A percentile compares a stretch with the other conserved stretches of the same genome.
phyloP scores from a whole-genome alignment of 2,329 filamentous ascomycete species.

The Trichoderma semiorbis region DNA sequence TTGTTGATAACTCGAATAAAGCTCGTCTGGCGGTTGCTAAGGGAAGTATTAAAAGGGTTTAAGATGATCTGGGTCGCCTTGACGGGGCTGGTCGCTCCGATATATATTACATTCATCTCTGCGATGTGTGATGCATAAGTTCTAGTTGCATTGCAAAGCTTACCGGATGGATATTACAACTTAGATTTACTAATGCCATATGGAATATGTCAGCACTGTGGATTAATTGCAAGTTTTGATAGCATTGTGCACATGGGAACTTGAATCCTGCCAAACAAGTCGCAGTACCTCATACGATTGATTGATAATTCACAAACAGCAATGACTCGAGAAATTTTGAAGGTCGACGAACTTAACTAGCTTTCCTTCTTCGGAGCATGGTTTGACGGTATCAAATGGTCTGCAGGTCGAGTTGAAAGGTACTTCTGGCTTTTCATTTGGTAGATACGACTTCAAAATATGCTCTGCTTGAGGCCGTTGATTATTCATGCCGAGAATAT shows the following conservation, averaged over 20 bases:
- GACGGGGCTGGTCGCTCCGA: background rate
- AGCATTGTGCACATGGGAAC: background rate
- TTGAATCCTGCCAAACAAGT: background rate
- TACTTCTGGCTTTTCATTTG: too few species aligned
- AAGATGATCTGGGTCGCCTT: background rate
- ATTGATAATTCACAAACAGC: too few species aligned
- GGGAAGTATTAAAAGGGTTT: fast-evolving
- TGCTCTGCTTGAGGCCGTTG: too few species aligned
- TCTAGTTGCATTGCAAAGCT: background rate
- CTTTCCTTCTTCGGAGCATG: too few species aligned
- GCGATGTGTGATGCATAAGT: fast-evolving
- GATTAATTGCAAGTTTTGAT: background rate
- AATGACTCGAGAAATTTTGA: too few species aligned
- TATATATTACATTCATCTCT: background rate
- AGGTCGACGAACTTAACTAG: too few species aligned
- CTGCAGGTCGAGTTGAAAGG: too few species aligned
- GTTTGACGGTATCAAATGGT: too few species aligned
- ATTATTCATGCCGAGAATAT: too few species aligned
- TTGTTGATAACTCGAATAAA: background rate
- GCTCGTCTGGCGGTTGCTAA: background rate
- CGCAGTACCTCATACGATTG: too few species aligned
- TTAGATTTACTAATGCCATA: background rate
- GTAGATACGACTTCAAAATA: too few species aligned
- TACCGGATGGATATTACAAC: background rate
- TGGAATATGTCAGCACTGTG: background rate